A percentile compares a stretch with the other conserved stretches of the same genome.
Evolutionary conservation across 768 basidiomycete genomes (phyloP).

Genomic region (Lentinus tigrinus): DNA sequence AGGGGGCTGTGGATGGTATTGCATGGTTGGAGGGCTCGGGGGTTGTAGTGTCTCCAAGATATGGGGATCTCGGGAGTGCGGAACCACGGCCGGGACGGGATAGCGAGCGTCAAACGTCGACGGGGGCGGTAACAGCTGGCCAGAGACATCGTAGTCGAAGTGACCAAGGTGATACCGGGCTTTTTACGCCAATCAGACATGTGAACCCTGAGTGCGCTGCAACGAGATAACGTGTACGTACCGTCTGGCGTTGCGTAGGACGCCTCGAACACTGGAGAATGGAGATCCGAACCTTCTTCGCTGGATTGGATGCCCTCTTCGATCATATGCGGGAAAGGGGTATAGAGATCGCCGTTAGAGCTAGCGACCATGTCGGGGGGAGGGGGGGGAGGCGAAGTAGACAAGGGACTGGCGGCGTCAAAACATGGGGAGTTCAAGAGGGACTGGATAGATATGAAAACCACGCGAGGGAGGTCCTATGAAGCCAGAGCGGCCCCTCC

Average conservation of each 20-base stretch:
- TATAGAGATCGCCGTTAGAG: constrained; percentile 52
- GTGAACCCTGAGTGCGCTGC: constrained; percentile 16
- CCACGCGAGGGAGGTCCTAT: constrained; percentile 30
- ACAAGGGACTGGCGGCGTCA: constrained; percentile 24
- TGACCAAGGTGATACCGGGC: constrained; percentile 58
- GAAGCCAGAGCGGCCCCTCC: constrained; percentile 27
- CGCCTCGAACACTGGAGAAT: constrained; percentile 69
- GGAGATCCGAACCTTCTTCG: constrained; percentile 74
- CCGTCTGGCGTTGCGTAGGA: constrained; percentile 38
- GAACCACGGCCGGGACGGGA: constrained; percentile 19
- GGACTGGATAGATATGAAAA: constrained; percentile 30
- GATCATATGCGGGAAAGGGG: constrained; percentile 50
- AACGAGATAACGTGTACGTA: constrained; percentile 39
- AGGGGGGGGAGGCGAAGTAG: constrained; percentile 21
- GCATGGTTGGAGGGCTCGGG: constrained; percentile 23
- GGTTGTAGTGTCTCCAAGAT: constrained; percentile 27
- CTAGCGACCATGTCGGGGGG: constrained; percentile 53
- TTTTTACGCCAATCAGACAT: constrained; percentile 50
- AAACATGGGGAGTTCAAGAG: constrained; percentile 31
- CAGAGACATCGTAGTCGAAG: constrained; percentile 21
- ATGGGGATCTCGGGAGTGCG: constrained; percentile 27
- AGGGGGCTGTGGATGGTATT: constrained; percentile 22
- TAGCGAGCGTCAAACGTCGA: constrained; percentile 28
- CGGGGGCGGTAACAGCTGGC: constrained; percentile 19
- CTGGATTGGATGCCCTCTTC: constrained; percentile 72